Evolutionary conservation across 164 flowering plant genomes (phyloP), one percentile per base, ranked within the genome.

Genomic region (Nelumbo lutea): DNA sequence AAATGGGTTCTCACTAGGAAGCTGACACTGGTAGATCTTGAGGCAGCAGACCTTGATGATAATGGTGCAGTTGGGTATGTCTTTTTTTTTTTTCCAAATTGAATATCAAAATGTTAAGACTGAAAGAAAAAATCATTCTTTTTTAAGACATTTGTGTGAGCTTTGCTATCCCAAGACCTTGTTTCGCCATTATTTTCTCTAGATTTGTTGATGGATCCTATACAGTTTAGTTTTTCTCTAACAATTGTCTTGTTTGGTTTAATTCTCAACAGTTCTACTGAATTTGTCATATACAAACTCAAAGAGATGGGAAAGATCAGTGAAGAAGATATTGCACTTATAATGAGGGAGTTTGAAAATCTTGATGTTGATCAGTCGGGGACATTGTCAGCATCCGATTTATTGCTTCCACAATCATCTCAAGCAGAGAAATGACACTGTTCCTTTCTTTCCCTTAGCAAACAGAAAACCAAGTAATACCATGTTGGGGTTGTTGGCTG

Each of bases 341-440:
- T 85, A 56, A 79, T 89, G 91, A 85, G 86, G 66, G 79, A 79
- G 64, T 93, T 93, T 64, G 75, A 76, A 72, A 72, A 67, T 46
- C 93, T 91, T 57, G 96, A 93, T 66, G 78, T 80, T 14, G 94
- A 93, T 85, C 82, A 83, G 0, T 89, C 97, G n/a, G 97, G 98
- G 67, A 82, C 90, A 53, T 61, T 93, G 68, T 79, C 94, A 3
- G 73, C 67, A 27, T 68, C 86, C 43, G 96, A 93, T 71, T 50
- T 93, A 43, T 48, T 27, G 51, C 79, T 81, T 62, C 85, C 87
- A 42, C 87, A 85, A 58, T 65, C 80, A 68, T 68, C 75, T 60
- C 60, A 59, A 70, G 59, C 53, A 9, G 46, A 41, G n/a, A 53
- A 15, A 11, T 53, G 57, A 53, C 14, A 11, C 27, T 27, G 27